phyloP scores from a whole-genome alignment of 495 filamentous ascomycete genomes.

The Aspergillus nanangensis region DNA sequence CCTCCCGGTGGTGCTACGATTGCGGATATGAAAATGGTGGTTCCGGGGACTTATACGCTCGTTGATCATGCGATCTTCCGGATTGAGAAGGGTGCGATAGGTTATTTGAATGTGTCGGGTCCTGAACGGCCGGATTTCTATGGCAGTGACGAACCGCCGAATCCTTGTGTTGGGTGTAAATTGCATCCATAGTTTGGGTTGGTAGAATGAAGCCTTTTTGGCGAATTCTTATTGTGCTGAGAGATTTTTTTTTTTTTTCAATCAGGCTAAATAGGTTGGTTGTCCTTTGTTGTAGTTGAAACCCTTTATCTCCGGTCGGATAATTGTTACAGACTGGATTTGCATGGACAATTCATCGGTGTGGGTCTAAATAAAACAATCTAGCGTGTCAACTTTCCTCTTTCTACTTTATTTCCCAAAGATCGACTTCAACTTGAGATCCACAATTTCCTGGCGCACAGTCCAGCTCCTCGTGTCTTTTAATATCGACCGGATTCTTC shows the following conservation, averaged over 20 bases:
- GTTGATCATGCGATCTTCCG: constrained; percentile 19
- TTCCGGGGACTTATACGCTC: constrained; percentile 17
- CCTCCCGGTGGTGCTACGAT: constrained; percentile 12
- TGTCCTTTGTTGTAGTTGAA: too few relatives aligned
- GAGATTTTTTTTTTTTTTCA: too few relatives aligned
- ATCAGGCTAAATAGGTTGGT: too few relatives aligned
- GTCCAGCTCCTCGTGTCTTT: constrained; percentile 1
- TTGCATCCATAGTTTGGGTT: constrained; percentile 6
- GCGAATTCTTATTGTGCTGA: too few relatives aligned
- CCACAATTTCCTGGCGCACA: background rate
- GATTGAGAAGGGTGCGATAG: constrained; percentile 14
- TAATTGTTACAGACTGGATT: too few relatives aligned
- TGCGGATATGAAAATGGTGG: constrained; percentile 17
- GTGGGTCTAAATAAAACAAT: too few relatives aligned
- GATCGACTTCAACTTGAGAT: too few relatives aligned
- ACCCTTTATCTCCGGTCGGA: too few relatives aligned
- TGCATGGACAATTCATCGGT: too few relatives aligned
- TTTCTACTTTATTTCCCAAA: too few relatives aligned
- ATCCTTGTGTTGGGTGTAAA: constrained; percentile 17
- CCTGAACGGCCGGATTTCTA: constrained; percentile 8
- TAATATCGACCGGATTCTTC: background rate
- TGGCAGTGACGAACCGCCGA: constrained; percentile 7
- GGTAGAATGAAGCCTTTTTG: background rate
- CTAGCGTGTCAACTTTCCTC: too few relatives aligned
- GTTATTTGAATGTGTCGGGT: constrained; percentile 15